Evolutionary conservation across 176 grass and related monocot species (phyloP).

Genomic region (Oryza longistaminata): DNA sequence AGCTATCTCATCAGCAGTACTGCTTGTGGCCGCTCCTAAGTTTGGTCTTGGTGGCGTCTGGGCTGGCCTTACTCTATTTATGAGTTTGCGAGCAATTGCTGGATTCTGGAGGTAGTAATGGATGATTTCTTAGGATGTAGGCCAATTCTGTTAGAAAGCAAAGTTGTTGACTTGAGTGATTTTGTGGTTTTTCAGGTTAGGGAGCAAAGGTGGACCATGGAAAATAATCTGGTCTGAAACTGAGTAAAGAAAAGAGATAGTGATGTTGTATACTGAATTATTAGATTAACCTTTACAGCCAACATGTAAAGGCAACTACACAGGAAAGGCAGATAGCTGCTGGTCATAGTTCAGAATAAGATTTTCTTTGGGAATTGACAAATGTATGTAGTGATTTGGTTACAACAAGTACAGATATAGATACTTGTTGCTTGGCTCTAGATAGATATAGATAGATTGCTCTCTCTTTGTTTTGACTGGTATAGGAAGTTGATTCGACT

Average conservation of each 20-base stretch:
- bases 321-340: background rate
- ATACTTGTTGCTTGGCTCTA: too few species aligned
- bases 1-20: conserved; percentile 58
- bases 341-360: too few species aligned
- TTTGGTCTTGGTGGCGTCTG: conserved; percentile 84
- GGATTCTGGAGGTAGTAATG: too few species aligned
- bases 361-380: too few species aligned
- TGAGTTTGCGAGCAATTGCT: too few species aligned
- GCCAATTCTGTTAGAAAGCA: background rate
- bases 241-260: conserved; percentile 8
- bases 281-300: background rate
- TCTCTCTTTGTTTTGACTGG: too few species aligned
- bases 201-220: conserved; percentile 66
- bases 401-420: too few species aligned
- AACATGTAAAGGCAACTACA: background rate
- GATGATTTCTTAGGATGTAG: too few species aligned
- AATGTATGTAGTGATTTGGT: too few species aligned
- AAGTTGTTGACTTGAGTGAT: background rate
- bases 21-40: conserved; percentile 54
- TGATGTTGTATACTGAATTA: background rate
- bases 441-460: too few species aligned
- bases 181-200: conserved; percentile 49
- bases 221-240: conserved; percentile 44
- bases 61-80: conserved; percentile 65
- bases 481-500: too few species aligned